Percentiles rank a stretch among this genome's conserved stretches.
phyloP scores from a whole-genome alignment of 192 early-diverging fungal species.

The Diversispora eburnea region DNA sequence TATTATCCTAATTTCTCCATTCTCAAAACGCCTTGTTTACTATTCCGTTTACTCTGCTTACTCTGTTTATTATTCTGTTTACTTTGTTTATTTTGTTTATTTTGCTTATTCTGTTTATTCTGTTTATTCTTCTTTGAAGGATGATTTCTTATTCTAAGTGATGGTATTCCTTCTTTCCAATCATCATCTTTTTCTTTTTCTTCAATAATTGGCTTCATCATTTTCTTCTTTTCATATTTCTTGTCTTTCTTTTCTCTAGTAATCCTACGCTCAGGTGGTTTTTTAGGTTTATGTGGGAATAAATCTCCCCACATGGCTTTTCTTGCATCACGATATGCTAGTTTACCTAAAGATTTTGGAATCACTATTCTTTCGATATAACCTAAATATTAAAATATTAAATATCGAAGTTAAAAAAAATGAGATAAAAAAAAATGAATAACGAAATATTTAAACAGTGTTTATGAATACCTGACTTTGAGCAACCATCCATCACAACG shows the following conservation, averaged over 20 bases:
- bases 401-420: background rate
- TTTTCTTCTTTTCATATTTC: background rate
- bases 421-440: background rate
- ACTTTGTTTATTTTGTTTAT: too few relatives aligned
- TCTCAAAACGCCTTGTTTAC: too few relatives aligned
- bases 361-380: slow-evolving; percentile 65
- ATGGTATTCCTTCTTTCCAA: too few relatives aligned
- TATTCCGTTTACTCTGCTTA: too few relatives aligned
- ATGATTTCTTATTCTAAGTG: too few relatives aligned
- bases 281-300: slow-evolving; percentile 71
- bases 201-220: background rate
- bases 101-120: too few relatives aligned
- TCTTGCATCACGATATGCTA: slow-evolving; percentile 66
- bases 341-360: slow-evolving; percentile 66
- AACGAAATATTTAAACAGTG: background rate
- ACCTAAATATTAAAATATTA: slow-evolving; percentile 27
- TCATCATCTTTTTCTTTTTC: too few relatives aligned
- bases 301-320: slow-evolving; percentile 83
- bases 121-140: too few relatives aligned
- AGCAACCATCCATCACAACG: slow-evolving; percentile 67
- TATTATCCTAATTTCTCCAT: too few relatives aligned
- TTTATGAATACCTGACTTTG: slow-evolving; percentile 35
- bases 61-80: too few relatives aligned
- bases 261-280: slow-evolving; percentile 17
- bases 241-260: background rate